These are phyloP conservation scores for Glarea lozoyensis DNA, from an alignment of 495 filamentous ascomycete species.

Conservation along the genomic window DNA sequence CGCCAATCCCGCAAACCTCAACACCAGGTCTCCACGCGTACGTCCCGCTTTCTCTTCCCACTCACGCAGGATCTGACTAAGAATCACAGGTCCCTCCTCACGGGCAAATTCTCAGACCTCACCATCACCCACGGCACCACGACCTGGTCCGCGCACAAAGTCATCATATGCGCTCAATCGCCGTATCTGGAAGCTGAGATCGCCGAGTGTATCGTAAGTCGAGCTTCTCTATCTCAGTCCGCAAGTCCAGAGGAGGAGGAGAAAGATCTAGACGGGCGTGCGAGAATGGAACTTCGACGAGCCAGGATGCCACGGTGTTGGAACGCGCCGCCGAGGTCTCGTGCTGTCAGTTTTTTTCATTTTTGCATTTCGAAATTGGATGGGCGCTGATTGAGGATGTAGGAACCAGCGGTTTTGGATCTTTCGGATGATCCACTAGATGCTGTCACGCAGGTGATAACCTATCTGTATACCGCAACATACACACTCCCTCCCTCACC, in stretches of 20 bases:
- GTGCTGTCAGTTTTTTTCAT: no score
- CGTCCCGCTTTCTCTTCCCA: background rate
- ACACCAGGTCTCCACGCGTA: background rate
- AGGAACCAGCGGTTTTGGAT: slow-evolving; percentile 1
- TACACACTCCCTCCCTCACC: background rate
- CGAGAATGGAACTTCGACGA: no score
- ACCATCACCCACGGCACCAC: slow-evolving; percentile 6
- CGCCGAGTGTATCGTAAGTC: slow-evolving; percentile 3
- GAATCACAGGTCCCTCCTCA: slow-evolving; percentile 9
- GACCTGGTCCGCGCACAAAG: slow-evolving; percentile 15
- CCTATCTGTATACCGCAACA: slow-evolving; percentile 14
- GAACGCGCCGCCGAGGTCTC: no score
- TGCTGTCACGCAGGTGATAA: slow-evolving; percentile 6
- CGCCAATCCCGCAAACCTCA: no score
- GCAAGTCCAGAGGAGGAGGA: background rate
- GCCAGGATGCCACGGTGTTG: no score
- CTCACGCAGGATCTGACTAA: background rate
- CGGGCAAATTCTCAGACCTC: slow-evolving; percentile 20
- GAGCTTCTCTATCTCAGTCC: background rate
- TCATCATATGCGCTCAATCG: slow-evolving; percentile 15
- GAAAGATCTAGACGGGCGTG: no score
- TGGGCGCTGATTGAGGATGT: no score
- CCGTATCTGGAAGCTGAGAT: slow-evolving; percentile 9
- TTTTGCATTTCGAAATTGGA: no score
- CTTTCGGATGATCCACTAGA: slow-evolving; percentile 1